These are phyloP conservation scores for Daedaleopsis nitida DNA, from an alignment of 768 basidiomycete species.

Conservation along the genomic window DNA sequence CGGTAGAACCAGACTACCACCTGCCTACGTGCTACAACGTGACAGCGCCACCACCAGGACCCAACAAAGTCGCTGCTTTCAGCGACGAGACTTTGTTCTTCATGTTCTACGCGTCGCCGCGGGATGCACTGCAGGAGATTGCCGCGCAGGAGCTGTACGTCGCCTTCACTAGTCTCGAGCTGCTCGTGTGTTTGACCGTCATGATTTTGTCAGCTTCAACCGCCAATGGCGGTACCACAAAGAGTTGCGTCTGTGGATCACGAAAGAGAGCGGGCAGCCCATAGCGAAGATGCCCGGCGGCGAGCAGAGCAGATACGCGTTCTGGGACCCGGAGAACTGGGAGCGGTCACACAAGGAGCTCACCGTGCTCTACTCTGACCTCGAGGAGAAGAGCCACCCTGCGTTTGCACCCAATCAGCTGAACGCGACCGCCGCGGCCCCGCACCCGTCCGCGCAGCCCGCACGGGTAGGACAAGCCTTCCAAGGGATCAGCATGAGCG, in stretches of 20 bases:
- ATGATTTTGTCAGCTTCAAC: constrained; percentile 62
- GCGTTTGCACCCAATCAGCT: constrained; percentile 47
- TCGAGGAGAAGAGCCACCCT: constrained; percentile 72
- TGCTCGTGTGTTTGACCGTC: background rate
- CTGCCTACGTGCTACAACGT: constrained; percentile 93
- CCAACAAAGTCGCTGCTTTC: constrained; percentile 79
- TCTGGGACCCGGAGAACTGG: constrained; percentile 86
- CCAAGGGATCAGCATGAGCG: constrained; percentile 53
- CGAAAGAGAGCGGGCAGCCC: constrained; percentile 81
- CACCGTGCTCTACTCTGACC: constrained; percentile 71
- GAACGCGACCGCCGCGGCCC: constrained; percentile 29
- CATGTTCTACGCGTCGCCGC: constrained; percentile 95
- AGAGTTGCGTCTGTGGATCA: constrained; percentile 81
- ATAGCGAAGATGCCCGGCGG: constrained; percentile 78
- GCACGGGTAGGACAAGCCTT: constrained; percentile 38
- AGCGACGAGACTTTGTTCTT: constrained; percentile 97
- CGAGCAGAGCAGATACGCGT: constrained; percentile 88
- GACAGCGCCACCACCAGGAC: constrained; percentile 82
- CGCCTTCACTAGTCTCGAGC: constrained; percentile 8
- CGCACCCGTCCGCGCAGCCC: constrained; percentile 31
- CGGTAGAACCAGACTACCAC: constrained; percentile 90
- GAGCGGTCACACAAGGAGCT: constrained; percentile 76
- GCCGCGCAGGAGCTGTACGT: constrained; percentile 93
- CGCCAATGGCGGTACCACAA: constrained; percentile 98
- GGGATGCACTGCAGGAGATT: constrained; percentile 91